Evolutionary conservation across 148 eudicot genomes (phyloP), one percentile per base, ranked within the genome.

Genomic region (Fagopyrum tataricum): DNA sequence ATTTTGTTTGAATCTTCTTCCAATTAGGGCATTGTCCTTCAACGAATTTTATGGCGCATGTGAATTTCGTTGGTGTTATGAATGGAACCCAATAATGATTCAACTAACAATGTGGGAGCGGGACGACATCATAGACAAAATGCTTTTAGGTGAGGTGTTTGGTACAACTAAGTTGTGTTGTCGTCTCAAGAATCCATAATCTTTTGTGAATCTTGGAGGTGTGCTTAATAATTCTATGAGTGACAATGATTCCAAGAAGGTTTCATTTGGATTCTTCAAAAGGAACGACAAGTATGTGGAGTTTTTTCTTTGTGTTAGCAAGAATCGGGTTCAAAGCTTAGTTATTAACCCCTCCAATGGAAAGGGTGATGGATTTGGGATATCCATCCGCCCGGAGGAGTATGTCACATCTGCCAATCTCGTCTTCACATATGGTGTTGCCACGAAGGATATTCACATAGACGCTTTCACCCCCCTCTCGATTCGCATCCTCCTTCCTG

Each of bases 51-150:
- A n/a, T 74, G 96, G 91, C 70, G 77, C 89, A 0, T 93, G 91
- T 72, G 97, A 94, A 73, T 89, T 91, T 74, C 96, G 97, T 0
- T 94, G 98, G 97, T 94, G 98, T 67, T 80, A 83, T 14, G 98
- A 94, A 78, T 94, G 98, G 98, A 94, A 94, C 73, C 80, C 90
- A 12, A 93, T 97, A 1, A 94, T 94, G 98, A 77, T 77, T 17
- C 84, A 86, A 48, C 8, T 88, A 55, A 81, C 98, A 2, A 96
- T 97, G 11, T 85, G 89, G 85, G 72, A 40, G 0, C 76, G 96
- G 13, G 81, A 87, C 9, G 89, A 94, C n/a, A 87, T 89, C 13
- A 78, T 91, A 0, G 84, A 87, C 75, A 94, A 89, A 76, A 91
- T 94, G 98, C 84, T 94, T 49, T 53, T 94, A 3, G 98, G 98